These are phyloP conservation scores for Scopulariopsis brevicaulis DNA, from an alignment of 2,329 filamentous ascomycete genomes.

Conservation along the genomic window DNA sequence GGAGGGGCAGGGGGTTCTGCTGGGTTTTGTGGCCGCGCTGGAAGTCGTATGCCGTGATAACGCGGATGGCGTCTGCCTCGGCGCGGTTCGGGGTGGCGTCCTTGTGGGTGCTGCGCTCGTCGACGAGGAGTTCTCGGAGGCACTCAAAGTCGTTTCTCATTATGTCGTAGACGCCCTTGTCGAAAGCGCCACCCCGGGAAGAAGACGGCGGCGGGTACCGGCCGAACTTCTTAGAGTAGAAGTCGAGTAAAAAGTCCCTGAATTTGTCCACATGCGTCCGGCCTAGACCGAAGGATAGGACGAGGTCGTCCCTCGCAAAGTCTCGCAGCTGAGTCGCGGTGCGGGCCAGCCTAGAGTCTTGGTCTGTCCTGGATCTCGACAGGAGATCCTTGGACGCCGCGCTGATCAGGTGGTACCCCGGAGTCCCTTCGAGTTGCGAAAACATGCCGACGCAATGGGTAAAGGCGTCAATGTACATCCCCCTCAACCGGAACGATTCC, in stretches of 20 bases:
- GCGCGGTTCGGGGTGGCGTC: conserved; percentile 32
- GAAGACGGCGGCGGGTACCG: conserved; percentile 53
- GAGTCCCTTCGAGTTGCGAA: conserved; percentile 40
- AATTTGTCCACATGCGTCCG: conserved; percentile 63
- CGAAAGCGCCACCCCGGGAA: conserved; percentile 29
- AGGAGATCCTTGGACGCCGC: conserved; percentile 53
- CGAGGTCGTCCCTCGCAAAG: conserved; percentile 63
- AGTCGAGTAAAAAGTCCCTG: conserved; percentile 53
- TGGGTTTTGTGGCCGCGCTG: conserved; percentile 48
- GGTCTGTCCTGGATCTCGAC: conserved; percentile 47
- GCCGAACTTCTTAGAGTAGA: conserved; percentile 56
- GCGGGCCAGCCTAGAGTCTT: conserved; percentile 50
- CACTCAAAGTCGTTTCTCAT: conserved; percentile 62
- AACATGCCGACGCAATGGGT: conserved; percentile 72
- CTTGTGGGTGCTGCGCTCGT: conserved; percentile 26
- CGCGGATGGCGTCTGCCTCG: conserved; percentile 62
- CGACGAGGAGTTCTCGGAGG: conserved; percentile 61
- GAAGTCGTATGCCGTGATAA: conserved; percentile 53
- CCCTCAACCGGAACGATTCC: conserved; percentile 49
- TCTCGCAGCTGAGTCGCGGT: conserved; percentile 46
- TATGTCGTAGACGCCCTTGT: conserved; percentile 33
- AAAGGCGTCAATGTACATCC: conserved; percentile 65
- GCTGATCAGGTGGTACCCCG: conserved; percentile 48
- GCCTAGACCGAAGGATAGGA: conserved; percentile 53
- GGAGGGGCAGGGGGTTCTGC: conserved; percentile 53